These are phyloP conservation scores for Aspergillus sp. DNA, from an alignment of 2,329 filamentous ascomycete genomes.

Conservation along the genomic window DNA sequence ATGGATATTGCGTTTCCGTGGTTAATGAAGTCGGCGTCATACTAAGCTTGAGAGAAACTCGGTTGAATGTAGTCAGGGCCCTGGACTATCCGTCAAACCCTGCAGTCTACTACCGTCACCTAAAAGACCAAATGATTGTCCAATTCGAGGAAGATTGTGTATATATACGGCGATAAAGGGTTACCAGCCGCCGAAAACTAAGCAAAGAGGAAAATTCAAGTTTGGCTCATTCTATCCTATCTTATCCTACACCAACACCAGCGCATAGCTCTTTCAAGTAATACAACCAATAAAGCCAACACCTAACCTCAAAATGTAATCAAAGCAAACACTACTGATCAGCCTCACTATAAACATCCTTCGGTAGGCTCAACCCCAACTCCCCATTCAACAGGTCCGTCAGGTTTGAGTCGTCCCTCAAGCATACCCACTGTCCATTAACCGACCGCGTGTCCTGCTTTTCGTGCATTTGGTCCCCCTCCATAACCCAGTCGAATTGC, in stretches of 20 bases:
- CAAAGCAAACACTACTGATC: constrained; percentile 16
- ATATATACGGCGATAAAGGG: background rate
- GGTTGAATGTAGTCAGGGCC: background rate
- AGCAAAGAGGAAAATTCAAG: background rate
- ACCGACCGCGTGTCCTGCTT: constrained; percentile 67
- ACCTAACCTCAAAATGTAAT: background rate
- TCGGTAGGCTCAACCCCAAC: constrained; percentile 64
- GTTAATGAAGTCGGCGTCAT: background rate
- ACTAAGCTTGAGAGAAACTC: background rate
- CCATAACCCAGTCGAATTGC: constrained; percentile 84
- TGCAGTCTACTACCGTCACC: background rate
- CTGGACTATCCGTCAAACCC: background rate
- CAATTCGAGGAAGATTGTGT: background rate
- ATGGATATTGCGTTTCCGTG: background rate
- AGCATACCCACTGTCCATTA: constrained; percentile 79
- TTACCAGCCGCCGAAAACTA: background rate
- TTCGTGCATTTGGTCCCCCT: constrained; percentile 68
- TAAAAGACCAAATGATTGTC: background rate
- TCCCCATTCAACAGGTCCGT: constrained; percentile 72
- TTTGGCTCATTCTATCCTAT: background rate
- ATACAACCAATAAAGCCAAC: background rate
- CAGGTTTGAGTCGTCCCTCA: constrained; percentile 77
- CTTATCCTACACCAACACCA: background rate
- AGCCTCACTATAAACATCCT: constrained; percentile 36
- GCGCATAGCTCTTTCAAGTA: background rate